Base-by-base conservation (phyloP, 768 basidiomycete genomes). In the Hericium coralloides region DNA sequence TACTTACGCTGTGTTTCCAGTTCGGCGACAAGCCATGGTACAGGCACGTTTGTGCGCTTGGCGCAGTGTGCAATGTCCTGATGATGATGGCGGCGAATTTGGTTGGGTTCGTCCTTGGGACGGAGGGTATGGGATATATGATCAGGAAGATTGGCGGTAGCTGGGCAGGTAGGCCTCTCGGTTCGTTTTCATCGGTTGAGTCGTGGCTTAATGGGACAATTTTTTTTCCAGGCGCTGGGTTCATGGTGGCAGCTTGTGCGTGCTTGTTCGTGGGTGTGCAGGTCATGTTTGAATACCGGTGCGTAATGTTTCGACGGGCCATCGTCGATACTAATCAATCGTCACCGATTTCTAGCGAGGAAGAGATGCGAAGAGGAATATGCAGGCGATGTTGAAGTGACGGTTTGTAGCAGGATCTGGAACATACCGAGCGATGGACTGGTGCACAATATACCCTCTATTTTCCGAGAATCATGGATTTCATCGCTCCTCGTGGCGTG, bases 241-340 rank as follows among this genome's bases (percentile, higher is more conserved):
- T 94, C 70, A 68, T 92, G 59, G 50, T 79, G 0, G 67, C 77
- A 4, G 83, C 84, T 0, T 79, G 79, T 51, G 74, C 64, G 1
- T 84, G 83, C 64, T 48, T 98, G 12, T 98, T 95, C 65, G 77
- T 92, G 20, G 91, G 79, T 2, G 84, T 82, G 1, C 95, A 98
- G 65, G 67, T 95, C 48, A 97, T 98, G 95, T 92, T 98, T 58
- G 95, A 98, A 66, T 98, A 98, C 70, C 75, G 92, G 91, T 88
- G 60, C 18, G 85, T 74, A 3, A 7, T 26, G 5, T 47, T 38
- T 57, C 25, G 23, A 20, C 12, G 7, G 7, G 51, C 23, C 36
- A 17, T 17, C 1, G 14, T 3, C 14, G n/a, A 26, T 52, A 49
- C 14, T 12, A 17, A 47, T 36, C 52, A 23, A 20, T 2, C n/a